Percentiles rank a stretch among this genome's conserved stretches.
Conservation (phyloP, 805 yeast species). For the Wickerhamomyces silvicola region DNA sequence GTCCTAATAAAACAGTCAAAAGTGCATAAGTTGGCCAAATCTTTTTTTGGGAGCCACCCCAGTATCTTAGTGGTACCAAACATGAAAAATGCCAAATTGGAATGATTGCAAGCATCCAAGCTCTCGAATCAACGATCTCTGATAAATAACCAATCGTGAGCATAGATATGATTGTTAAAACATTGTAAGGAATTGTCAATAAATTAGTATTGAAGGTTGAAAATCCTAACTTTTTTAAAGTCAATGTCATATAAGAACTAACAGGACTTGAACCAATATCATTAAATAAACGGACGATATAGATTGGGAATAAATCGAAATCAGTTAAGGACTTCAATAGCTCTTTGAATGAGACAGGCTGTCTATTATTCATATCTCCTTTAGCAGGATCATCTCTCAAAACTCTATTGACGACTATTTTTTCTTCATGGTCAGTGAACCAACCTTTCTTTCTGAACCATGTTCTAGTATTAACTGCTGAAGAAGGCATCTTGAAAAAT, state of each 20-base stretch:
- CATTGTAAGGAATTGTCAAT: conserved; percentile 42
- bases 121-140: conserved; percentile 27
- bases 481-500: conserved; percentile 47
- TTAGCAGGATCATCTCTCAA: conserved; percentile 57
- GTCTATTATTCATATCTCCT: conserved; percentile 60
- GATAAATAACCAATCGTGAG: conserved; percentile 30
- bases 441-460: conserved; percentile 45
- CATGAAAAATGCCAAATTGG: conserved; percentile 28
- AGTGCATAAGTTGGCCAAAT: conserved; percentile 33
- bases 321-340: conserved; percentile 36
- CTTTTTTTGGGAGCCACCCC: conserved; percentile 25
- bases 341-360: conserved; percentile 35
- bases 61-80: conserved; percentile 27
- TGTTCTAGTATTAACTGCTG: conserved; percentile 45
- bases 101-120: conserved; percentile 20
- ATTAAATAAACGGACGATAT: conserved; percentile 38
- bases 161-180: conserved; percentile 30
- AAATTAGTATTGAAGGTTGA: conserved; percentile 42
- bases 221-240: conserved; percentile 42
- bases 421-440: conserved; percentile 46
- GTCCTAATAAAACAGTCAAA: neutral
- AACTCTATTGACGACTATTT: conserved; percentile 50
- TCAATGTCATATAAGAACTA: conserved; percentile 38
- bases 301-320: conserved; percentile 51
- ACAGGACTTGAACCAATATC: conserved; percentile 29